These are phyloP conservation scores for Penicillium chermesinum DNA, from an alignment of 495 filamentous ascomycete genomes.

Conservation along the genomic window DNA sequence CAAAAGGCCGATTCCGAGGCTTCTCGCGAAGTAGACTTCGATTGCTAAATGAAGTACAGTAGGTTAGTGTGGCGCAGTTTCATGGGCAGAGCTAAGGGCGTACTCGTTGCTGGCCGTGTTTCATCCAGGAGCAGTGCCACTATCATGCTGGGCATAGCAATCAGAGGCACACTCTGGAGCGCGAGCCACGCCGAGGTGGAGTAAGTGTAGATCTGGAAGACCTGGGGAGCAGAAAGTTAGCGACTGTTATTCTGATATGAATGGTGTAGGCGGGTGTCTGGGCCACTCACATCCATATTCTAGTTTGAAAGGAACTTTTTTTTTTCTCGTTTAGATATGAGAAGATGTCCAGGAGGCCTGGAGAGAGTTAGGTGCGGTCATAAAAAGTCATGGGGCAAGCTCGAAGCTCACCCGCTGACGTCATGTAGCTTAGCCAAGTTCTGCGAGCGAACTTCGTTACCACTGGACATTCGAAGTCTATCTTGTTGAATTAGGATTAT, in stretches of 20 bases:
- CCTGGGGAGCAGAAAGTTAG: slow-evolving; percentile 31
- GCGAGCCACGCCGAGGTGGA: slow-evolving; percentile 61
- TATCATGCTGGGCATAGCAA: slow-evolving; percentile 62
- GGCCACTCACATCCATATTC: slow-evolving; percentile 24
- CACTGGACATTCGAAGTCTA: background rate
- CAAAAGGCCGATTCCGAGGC: slow-evolving; percentile 61
- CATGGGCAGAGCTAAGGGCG: slow-evolving; percentile 1
- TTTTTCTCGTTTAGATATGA: background rate
- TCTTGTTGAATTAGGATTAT: too few relatives aligned
- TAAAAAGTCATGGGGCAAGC: background rate
- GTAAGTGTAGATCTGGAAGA: slow-evolving; percentile 63
- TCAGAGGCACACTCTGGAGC: slow-evolving; percentile 60
- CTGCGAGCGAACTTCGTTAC: background rate
- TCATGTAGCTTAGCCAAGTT: background rate
- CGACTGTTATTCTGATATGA: too few relatives aligned
- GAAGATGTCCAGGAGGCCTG: background rate
- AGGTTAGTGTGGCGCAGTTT: slow-evolving; percentile 4
- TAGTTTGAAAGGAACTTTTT: too few relatives aligned
- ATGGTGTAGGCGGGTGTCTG: too few relatives aligned
- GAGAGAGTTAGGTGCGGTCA: background rate
- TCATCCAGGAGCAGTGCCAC: slow-evolving; percentile 56
- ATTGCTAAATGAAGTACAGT: slow-evolving; percentile 39
- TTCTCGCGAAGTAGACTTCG: slow-evolving; percentile 71
- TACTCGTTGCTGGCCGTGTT: slow-evolving; percentile 45
- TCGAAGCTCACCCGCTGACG: background rate